phyloP scores from a whole-genome alignment of 176 grass and related monocot species.

The Aegilops tauschii region DNA sequence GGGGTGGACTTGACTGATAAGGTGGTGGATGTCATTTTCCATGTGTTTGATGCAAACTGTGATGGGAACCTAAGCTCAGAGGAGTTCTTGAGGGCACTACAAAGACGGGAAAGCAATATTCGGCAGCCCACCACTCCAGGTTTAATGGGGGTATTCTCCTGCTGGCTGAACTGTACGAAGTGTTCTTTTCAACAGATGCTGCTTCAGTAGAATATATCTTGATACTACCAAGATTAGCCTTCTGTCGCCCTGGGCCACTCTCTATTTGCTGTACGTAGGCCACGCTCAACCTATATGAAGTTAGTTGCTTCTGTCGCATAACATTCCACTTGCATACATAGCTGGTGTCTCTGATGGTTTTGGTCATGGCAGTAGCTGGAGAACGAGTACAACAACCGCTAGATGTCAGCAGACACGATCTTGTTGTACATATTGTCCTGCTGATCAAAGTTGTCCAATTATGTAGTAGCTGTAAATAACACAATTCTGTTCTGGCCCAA shows the following conservation, averaged over 20 bases:
- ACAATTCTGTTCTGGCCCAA: conserved; percentile 5
- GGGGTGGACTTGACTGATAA: conserved; percentile 73
- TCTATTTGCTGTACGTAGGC: conserved; percentile 23
- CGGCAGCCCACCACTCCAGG: conserved; percentile 55
- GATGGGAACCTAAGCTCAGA: conserved; percentile 80
- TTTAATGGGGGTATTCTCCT: conserved; percentile 50
- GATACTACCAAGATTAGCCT: not conserved
- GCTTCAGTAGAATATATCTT: conserved; percentile 30
- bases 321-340: not conserved
- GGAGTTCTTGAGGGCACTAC: conserved; percentile 89
- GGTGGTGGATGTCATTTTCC: conserved; percentile 81
- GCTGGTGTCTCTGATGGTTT: not conserved
- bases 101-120: conserved; percentile 63
- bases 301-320: not conserved
- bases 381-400: not conserved
- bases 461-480: conserved; percentile 26
- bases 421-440: conserved; percentile 24
- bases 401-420: conserved; percentile 13
- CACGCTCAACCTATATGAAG: not conserved
- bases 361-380: conserved; percentile 20
- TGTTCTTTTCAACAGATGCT: conserved; percentile 43
- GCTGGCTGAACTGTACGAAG: conserved; percentile 71
- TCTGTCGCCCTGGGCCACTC: conserved; percentile 14
- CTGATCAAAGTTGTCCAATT: not conserved
- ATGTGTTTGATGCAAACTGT: conserved; percentile 73